A percentile compares a stretch with the other conserved stretches of the same genome.
These are phyloP conservation scores for Saccharomyces hybrid DNA, from an alignment of 1,139 yeast genomes.

Conservation along the genomic window DNA sequence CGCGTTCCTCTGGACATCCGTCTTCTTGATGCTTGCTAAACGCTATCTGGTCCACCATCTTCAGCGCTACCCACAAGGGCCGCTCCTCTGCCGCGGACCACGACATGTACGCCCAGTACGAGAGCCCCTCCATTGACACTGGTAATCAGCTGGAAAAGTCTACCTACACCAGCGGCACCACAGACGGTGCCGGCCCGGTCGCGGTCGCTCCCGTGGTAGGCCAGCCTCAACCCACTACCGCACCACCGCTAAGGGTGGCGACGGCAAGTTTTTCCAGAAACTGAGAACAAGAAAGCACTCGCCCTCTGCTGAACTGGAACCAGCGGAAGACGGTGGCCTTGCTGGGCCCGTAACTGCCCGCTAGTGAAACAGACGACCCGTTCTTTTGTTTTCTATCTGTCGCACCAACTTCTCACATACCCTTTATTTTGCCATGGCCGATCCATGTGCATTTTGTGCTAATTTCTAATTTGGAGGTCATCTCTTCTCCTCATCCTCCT, in stretches of 20 bases:
- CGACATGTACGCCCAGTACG: constrained; percentile 1
- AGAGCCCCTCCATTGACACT: constrained; percentile 6
- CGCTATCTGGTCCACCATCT: constrained; percentile 21
- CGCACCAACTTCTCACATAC: neutral
- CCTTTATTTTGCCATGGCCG: neutral
- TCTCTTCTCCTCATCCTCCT: neutral
- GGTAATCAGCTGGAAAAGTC: constrained; percentile 1
- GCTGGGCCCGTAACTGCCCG: neutral
- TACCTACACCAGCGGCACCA: constrained; percentile 1
- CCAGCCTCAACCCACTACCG: neutral
- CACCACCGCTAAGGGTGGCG: neutral
- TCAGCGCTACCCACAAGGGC: constrained; percentile 7
- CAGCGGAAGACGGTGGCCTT: neutral
- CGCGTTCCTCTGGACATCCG: constrained; percentile 60
- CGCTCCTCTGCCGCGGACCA: neutral
- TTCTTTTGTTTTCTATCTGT: neutral
- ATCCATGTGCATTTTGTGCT: neutral
- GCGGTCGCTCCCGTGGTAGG: neutral
- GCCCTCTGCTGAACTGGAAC: neutral
- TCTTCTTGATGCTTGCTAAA: constrained; percentile 40
- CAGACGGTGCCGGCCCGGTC: constrained; percentile 3
- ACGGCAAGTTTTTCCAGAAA: neutral
- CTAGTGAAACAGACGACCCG: neutral
- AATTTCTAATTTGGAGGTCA: neutral
- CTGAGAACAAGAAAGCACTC: neutral